These are phyloP conservation scores for Starmerella geochares DNA, from an alignment of 805 yeast genomes.

Conservation along the genomic window DNA sequence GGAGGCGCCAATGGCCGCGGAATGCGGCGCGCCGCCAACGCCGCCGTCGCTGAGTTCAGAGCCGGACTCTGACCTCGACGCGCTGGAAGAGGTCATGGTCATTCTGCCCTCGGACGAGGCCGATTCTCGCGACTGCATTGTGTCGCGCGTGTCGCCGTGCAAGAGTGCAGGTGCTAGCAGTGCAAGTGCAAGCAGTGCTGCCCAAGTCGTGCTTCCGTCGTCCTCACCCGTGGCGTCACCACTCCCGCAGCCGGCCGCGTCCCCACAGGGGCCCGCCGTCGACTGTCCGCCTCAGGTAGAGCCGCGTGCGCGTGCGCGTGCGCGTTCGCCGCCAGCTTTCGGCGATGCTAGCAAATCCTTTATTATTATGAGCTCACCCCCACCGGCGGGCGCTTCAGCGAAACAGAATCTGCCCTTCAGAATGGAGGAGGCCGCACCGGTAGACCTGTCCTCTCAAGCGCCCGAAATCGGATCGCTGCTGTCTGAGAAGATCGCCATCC, in stretches of 20 bases:
- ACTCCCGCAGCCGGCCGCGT: no score
- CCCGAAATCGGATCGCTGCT: slow-evolving; percentile 23
- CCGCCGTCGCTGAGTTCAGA: background rate
- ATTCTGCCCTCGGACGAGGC: background rate
- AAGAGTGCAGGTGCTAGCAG: no score
- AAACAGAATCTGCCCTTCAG: background rate
- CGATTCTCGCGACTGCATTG: background rate
- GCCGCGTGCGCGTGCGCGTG: no score
- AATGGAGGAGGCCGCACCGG: slow-evolving; percentile 6
- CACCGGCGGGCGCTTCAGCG: background rate
- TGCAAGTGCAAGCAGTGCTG: background rate
- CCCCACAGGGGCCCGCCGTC: no score
- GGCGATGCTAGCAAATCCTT: background rate
- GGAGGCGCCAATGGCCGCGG: background rate
- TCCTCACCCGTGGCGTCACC: background rate
- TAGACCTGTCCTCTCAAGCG: background rate
- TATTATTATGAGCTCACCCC: background rate
- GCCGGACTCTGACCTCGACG: background rate
- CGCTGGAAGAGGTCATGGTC: background rate
- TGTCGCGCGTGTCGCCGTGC: no score
- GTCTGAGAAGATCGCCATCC: slow-evolving; percentile 25
- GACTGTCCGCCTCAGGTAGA: no score
- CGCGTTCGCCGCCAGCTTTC: no score
- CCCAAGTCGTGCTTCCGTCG: background rate
- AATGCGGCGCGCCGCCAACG: background rate